Base-by-base conservation (phyloP, 2,329 filamentous ascomycete species). In the Cadophora gregata region DNA sequence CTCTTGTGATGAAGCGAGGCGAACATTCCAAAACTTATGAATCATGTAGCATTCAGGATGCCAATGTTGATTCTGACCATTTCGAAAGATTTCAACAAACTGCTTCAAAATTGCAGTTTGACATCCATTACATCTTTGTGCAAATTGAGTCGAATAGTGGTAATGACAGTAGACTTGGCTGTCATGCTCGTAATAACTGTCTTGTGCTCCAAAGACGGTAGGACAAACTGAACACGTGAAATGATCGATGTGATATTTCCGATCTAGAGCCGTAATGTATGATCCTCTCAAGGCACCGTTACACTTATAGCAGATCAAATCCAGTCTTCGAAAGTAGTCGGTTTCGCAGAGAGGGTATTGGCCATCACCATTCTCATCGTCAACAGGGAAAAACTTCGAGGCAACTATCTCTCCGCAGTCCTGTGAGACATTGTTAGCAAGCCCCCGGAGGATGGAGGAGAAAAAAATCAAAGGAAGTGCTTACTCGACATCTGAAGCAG, bases 31-130 rank as follows among this genome's bases (percentile, higher is more conserved):
- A 80, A 98, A 99, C 77, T 99, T 99, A 82, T 99, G 96, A 70
- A 99, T 99, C 96, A 99, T 99, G 80, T 99, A 99, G 80, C 96
- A 99, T 80, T 99, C 96, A 1, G 96, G 96, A 77, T 99, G 96
- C 96, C 96, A 99, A 78, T 99, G 96, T 77, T 99, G 96, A 77
- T 98, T 97, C 78, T 97, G 92, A 1, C 95, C 95, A 79, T 98
- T 98, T 73, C 96, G 90, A 80, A 94, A 99, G 69, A 99, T 98
- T 79, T 99, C 96, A 68, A 99, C 96, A 78, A 99, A 99, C 78
- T 99, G 96, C 81, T 99, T 99, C 51, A 99, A 84, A 70, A 99
- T 99, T 62, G 96, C 93, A 2, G 95, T 97, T 76, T 97, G 93
- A 76, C 96, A 99, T 71, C 96, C 96, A 78, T 97, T 97, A 79